These are phyloP conservation scores for Pseudogymnoascus sp. DNA, from an alignment of 2,329 filamentous ascomycete species.

Conservation along the genomic window DNA sequence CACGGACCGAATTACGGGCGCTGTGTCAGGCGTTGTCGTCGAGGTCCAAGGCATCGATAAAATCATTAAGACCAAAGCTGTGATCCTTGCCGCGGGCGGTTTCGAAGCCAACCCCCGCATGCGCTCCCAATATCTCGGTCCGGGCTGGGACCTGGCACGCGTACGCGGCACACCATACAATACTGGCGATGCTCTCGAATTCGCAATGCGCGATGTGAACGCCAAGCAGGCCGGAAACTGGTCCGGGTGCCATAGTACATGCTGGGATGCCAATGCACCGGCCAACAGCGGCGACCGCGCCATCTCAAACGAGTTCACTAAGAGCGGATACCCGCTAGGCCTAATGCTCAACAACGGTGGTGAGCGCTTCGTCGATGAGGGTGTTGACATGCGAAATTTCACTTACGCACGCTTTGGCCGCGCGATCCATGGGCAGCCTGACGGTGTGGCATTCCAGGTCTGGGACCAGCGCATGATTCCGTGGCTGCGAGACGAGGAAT, in stretches of 20 bases:
- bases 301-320: slow-evolving; percentile 60
- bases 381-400: slow-evolving; percentile 55
- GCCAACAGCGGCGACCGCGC: slow-evolving; percentile 45
- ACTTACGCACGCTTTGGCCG: slow-evolving; percentile 59
- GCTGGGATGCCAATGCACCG: slow-evolving; percentile 55
- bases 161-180: slow-evolving; percentile 59
- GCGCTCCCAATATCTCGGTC: slow-evolving; percentile 45
- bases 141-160: slow-evolving; percentile 52
- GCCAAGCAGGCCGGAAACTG: slow-evolving; percentile 50
- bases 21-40: slow-evolving; percentile 29
- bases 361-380: slow-evolving; percentile 57
- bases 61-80: slow-evolving; percentile 30
- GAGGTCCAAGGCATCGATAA: slow-evolving; percentile 16
- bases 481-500: slow-evolving; percentile 54
- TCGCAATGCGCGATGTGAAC: slow-evolving; percentile 41
- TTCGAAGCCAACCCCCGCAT: slow-evolving; percentile 54
- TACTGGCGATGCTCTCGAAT: slow-evolving; percentile 47
- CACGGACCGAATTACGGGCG: slow-evolving; percentile 24
- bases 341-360: slow-evolving; percentile 55
- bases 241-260: slow-evolving; percentile 48
- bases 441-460: slow-evolving; percentile 52
- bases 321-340: slow-evolving; percentile 59
- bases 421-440: slow-evolving; percentile 51
- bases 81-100: slow-evolving; percentile 52
- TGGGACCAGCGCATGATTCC: slow-evolving; percentile 47